A percentile compares a stretch with the other conserved stretches of the same genome.
Conservation (phyloP, 2,329 filamentous ascomycete species). For the Botryotinia convoluta region DNA sequence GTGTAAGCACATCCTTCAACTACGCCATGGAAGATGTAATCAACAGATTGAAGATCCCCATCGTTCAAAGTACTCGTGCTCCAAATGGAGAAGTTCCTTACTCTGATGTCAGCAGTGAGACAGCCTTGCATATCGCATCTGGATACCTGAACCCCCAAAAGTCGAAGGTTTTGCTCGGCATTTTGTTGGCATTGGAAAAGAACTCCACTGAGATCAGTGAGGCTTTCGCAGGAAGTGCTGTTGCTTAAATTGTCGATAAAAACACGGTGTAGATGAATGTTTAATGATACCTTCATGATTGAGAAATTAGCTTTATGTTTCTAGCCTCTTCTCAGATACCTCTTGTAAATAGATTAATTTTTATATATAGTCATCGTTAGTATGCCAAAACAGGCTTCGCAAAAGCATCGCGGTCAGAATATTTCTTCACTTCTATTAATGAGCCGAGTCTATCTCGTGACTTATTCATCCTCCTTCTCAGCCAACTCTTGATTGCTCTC, state of each 20-base stretch:
- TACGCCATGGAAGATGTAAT: conserved; percentile 45
- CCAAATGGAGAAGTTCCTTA: conserved; percentile 43
- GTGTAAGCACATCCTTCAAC: conserved; percentile 44
- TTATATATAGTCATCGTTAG: not conserved
- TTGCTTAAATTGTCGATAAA: not conserved
- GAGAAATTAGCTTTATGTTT: not conserved
- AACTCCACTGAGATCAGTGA: conserved; percentile 29
- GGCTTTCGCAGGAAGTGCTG: conserved; percentile 21
- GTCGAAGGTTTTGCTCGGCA: conserved; percentile 49
- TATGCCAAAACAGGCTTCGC: not conserved
- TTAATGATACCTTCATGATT: not conserved
- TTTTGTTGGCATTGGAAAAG: conserved; percentile 29
- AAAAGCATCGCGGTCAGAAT: not conserved
- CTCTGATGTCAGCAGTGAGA: conserved; percentile 19
- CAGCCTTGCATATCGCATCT: conserved; percentile 42
- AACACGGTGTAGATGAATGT: not conserved
- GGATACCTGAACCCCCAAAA: conserved; percentile 57
- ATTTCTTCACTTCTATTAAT: not conserved
- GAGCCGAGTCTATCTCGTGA: not conserved
- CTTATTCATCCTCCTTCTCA: not conserved
- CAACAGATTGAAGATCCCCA: conserved; percentile 46
- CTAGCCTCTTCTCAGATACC: not conserved
- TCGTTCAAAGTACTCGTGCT: conserved; percentile 52
- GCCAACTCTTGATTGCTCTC: not conserved
- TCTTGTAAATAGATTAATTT: not conserved